Base-by-base conservation (phyloP, 805 yeast species). In the Ogataea trehaloabstinens region DNA sequence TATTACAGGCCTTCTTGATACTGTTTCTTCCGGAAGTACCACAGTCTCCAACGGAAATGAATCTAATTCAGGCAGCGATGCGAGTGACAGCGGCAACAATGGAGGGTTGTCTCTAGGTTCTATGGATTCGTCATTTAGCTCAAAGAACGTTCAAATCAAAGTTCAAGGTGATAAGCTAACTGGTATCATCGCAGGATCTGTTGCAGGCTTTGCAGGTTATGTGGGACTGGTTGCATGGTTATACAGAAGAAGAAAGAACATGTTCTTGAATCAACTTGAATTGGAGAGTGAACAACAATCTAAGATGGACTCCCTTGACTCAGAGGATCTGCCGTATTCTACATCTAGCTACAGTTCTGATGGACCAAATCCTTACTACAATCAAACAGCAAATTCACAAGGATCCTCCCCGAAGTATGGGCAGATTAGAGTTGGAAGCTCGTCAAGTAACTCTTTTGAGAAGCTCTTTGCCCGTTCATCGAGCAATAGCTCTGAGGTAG, bases 111-210 rank as follows among this genome's bases (percentile, higher is more conserved):
- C 41, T 4, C 41, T 56, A 19, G 62, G 64, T 3, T 60, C 66
- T 10, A 49, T 60, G 48, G 62, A 55, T 36, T 15, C 22, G 3
- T 12, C 28, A 13, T 41, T 47, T 5, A 22, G 41, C 12, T 33
- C 48, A n/a, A 28, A 40, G 44, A 51, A 8, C 33, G 40, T 25
- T 28, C 44, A 5, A 32, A 17, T 36, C 12, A 42, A 35, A 34
- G 44, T 36, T 19, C 51, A 35, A 18, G 60, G 53, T 4, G 48
- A 52, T 5, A 72, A 72, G 45, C 72, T 86, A 18, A 82, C 85
- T 19, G 96, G 95, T 25, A 76, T 89, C 37, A 81, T 91, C 11
- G 72, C 87, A 28, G 96, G 97, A 33, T 80, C 95, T 5, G 80
- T 86, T 21, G 78, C 76, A 11, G 97, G 96, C 38, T 82, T 86